These are phyloP conservation scores for Lachnellula suecica DNA, from an alignment of 2,329 filamentous ascomycete species.

Conservation along the genomic window DNA sequence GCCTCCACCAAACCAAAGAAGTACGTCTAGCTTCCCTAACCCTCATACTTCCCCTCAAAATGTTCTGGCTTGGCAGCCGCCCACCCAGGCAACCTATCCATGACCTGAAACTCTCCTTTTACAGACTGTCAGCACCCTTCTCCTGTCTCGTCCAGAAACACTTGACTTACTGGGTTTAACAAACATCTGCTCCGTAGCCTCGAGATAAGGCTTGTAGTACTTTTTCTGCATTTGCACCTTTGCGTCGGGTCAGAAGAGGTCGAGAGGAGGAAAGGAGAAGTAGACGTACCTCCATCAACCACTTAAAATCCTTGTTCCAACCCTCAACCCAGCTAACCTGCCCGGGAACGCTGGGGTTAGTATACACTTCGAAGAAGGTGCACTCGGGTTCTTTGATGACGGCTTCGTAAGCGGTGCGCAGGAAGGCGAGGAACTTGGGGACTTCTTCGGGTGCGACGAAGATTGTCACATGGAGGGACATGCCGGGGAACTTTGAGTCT, in stretches of 20 bases:
- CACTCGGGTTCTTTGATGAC: slow-evolving; percentile 43
- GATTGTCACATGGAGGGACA: slow-evolving; percentile 11
- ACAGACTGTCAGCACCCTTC: background rate
- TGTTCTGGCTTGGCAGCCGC: slow-evolving; percentile 3
- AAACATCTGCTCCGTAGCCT: slow-evolving; percentile 7
- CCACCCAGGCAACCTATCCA: slow-evolving; percentile 4
- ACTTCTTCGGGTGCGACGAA: slow-evolving; percentile 7
- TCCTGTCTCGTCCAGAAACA: too few species aligned
- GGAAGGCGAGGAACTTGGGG: slow-evolving; percentile 16
- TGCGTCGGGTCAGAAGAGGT: background rate
- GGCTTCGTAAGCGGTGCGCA: slow-evolving; percentile 40
- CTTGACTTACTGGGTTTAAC: slow-evolving; percentile 5
- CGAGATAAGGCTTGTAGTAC: slow-evolving; percentile 13
- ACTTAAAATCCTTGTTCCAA: slow-evolving; percentile 29
- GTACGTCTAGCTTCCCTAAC: too few species aligned
- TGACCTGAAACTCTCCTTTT: slow-evolving; percentile 7
- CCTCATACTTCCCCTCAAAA: too few species aligned
- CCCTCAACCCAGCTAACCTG: slow-evolving; percentile 41
- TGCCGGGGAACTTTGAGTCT: too few species aligned
- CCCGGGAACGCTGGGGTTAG: slow-evolving; percentile 36
- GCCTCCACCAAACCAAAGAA: too few species aligned
- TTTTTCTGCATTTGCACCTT: slow-evolving; percentile 7
- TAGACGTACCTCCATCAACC: slow-evolving; percentile 6
- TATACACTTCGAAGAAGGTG: slow-evolving; percentile 45
- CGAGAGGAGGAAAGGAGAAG: background rate